Evolutionary conservation across 208 protist species (phyloP).

Genomic region (Crithidia expoeki): DNA sequence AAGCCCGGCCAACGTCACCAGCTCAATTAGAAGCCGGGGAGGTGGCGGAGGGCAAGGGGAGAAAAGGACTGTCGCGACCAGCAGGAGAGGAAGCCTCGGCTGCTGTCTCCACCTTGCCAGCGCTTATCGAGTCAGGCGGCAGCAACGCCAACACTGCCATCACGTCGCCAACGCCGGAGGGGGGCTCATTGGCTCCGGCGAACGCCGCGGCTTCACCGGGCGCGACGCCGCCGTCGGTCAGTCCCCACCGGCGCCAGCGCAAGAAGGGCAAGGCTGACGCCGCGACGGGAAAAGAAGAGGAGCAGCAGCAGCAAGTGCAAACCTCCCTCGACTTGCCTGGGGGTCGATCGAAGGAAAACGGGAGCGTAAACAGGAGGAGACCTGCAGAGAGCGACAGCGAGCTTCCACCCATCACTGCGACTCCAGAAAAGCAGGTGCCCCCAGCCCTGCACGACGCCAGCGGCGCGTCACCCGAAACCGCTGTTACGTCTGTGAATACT

Average conservation of each 20-base stretch:
- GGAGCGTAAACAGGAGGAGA: background rate
- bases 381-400: background rate
- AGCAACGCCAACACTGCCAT: background rate
- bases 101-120: background rate
- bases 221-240: conserved; percentile 2
- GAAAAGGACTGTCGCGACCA: background rate
- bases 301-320: background rate
- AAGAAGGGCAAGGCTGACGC: conserved; percentile 4
- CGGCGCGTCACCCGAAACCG: conserved; percentile 6
- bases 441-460: background rate
- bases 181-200: background rate
- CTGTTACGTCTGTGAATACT: background rate
- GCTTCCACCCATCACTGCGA: background rate
- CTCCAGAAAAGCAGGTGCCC: conserved; percentile 14
- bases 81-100: background rate
- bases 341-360: background rate
- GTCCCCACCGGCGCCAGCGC: conserved; percentile 7
- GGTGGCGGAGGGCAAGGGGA: background rate
- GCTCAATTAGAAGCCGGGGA: background rate
- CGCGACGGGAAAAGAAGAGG: background rate
- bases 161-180: background rate
- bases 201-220: background rate
- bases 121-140: background rate
- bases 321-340: background rate
- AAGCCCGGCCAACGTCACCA: background rate